Evolutionary conservation across 805 yeast species (phyloP), one percentile per base, ranked within the genome.

Genomic region (Helenozyma baotianmanensis): DNA sequence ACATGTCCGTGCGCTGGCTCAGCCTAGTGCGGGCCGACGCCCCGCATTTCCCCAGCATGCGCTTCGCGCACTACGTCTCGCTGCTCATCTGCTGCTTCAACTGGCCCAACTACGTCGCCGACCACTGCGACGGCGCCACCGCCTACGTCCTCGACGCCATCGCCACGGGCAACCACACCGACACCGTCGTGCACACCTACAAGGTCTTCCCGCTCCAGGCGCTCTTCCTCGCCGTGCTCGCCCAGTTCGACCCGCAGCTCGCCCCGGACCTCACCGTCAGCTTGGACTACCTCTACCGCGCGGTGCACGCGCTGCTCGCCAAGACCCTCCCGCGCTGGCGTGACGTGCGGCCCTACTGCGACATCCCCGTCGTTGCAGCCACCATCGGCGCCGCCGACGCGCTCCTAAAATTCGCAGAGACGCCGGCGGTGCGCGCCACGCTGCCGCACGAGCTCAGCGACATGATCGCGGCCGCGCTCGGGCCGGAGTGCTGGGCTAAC

Each of bases 41-140:
- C 29, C 38, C 38, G n/a, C 30, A 43, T 19, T 43, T 38, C 17
- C 48, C 48, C 10, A 27, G 40, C n/a, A 34, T 43, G 16, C 35
- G 48, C 7, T 38, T 39, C 16, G 48, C 48, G 4, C 45, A 43
- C 23, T 43, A 30, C 31, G 41, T 39, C 18, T 23, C 36, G 14
- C 24, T 36, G 14, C 28, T 43, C 16, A 39, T 43, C 36, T 32
- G 38, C 31, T 21, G 33, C n/a, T 38, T 41, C 40, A 39, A 40
- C 32, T 41, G 38, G 38, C 23, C 36, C 27, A 36, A 40, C 29
- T 33, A 34, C 23, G 25, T 40, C 27, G 44, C 35, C 25, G 23
- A 14, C 18, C 33, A 42, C 14, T 34, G 37, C 21, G 23, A 13
- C 14, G 17, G 9, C 12, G 21, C 6, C 15, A 5, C 13, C 17